Conservation (phyloP, 257 asterid species). For the Solanum habrochaites region DNA sequence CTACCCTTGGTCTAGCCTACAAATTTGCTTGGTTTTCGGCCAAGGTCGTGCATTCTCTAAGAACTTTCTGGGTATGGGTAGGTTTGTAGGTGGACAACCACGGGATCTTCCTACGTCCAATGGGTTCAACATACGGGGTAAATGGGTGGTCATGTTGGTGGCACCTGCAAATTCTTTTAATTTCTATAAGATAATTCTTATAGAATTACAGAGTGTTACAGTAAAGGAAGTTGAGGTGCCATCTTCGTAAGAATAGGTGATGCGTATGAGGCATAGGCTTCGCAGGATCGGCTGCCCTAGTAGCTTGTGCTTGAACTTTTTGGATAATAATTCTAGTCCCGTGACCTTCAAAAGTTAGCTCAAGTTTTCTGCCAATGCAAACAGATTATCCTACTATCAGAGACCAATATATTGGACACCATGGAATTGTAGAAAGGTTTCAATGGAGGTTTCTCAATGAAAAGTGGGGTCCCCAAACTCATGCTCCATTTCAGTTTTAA, state of each 20-base stretch:
- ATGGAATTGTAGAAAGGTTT: neutral
- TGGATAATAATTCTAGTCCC: neutral
- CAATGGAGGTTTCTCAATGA: neutral
- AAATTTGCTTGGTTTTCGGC: too few relatives aligned
- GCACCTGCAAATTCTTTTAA: too few relatives aligned
- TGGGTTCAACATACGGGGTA: too few relatives aligned
- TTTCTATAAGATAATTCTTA: too few relatives aligned
- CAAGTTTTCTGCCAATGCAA: neutral
- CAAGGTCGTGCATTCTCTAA: too few relatives aligned
- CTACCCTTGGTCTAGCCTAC: too few relatives aligned
- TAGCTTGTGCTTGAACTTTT: neutral
- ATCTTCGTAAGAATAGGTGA: too few relatives aligned
- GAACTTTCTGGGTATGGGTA: too few relatives aligned
- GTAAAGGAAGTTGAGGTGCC: neutral
- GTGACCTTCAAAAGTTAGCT: neutral
- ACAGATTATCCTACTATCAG: neutral
- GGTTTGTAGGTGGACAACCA: too few relatives aligned
- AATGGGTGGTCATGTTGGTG: too few relatives aligned
- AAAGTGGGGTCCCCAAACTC: neutral
- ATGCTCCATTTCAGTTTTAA: neutral
- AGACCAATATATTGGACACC: neutral
- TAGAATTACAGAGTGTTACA: too few relatives aligned
- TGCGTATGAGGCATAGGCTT: neutral
- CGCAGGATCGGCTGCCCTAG: neutral
- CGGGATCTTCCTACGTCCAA: too few relatives aligned